Conservation (phyloP, 2,329 filamentous ascomycete genomes). For the Xylariaceae sp. region DNA sequence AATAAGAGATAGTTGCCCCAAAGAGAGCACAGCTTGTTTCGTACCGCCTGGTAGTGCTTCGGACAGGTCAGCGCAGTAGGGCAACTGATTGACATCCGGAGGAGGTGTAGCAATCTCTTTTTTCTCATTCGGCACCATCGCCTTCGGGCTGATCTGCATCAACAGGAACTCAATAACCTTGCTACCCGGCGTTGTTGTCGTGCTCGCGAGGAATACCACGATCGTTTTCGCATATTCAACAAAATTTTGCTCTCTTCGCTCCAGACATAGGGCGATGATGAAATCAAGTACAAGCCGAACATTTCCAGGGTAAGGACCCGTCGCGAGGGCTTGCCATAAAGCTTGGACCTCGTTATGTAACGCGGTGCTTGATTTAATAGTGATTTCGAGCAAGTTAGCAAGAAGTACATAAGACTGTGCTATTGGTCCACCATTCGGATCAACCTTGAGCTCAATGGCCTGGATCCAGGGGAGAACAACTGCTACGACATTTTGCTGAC, state of each 20-base stretch:
- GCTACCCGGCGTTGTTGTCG: conserved; percentile 63
- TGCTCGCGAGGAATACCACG: conserved; percentile 90
- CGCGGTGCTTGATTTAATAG: conserved; percentile 80
- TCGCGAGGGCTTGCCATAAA: conserved; percentile 92
- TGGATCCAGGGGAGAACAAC: conserved; percentile 96
- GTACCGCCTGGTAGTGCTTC: conserved; percentile 77
- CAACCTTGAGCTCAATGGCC: conserved; percentile 83
- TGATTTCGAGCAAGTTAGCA: conserved; percentile 92
- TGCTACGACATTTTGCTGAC: conserved; percentile 89
- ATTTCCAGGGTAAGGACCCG: conserved; percentile 86
- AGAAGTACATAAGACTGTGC: conserved; percentile 90
- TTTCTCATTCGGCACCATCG: conserved; percentile 94
- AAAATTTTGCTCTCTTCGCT: conserved; percentile 94
- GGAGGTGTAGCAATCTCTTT: conserved; percentile 62
- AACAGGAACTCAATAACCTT: conserved; percentile 93
- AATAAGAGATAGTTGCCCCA: conserved; percentile 89
- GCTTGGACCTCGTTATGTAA: conserved; percentile 96
- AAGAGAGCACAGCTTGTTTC: conserved; percentile 86
- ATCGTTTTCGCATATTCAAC: conserved; percentile 98
- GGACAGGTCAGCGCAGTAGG: conserved; percentile 82
- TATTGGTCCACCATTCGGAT: conserved; percentile 85
- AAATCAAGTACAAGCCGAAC: conserved; percentile 93
- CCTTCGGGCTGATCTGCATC: conserved; percentile 84
- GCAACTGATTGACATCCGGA: conserved; percentile 66
- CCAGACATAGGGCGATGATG: conserved; percentile 88